Conservation (phyloP, 352 stramenopile species). For the Pythium aquatile region DNA sequence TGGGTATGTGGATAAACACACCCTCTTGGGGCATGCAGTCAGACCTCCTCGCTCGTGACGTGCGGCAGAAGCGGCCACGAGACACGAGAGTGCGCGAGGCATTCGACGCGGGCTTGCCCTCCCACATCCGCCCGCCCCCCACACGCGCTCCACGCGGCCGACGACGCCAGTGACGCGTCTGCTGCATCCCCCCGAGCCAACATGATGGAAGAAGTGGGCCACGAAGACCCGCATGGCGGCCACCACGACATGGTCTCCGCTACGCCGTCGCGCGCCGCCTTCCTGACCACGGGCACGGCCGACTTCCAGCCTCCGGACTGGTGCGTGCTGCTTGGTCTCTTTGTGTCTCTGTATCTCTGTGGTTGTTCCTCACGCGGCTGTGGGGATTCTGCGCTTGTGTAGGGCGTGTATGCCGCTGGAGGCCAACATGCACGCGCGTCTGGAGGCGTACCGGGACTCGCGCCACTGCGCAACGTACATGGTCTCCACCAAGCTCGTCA, state of each 20-base stretch:
- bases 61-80: constrained; percentile 28
- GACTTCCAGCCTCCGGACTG: constrained; percentile 79
- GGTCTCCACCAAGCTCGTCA: constrained; percentile 79
- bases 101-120: neutral
- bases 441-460: constrained; percentile 75
- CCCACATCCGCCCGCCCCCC: neutral
- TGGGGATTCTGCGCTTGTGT: neutral
- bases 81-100: neutral
- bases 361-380: neutral
- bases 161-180: neutral
- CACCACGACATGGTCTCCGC: constrained; percentile 10
- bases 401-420: constrained; percentile 72
- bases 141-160: neutral
- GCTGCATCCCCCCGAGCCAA: neutral
- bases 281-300: constrained; percentile 73
- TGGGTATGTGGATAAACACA: neutral
- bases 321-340: constrained; percentile 24
- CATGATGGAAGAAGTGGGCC: constrained; percentile 23
- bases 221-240: constrained; percentile 7
- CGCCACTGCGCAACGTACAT: constrained; percentile 85
- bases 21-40: neutral
- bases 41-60: constrained; percentile 16
- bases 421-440: constrained; percentile 58
- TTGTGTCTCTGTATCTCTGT: neutral
- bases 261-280: constrained; percentile 62